Percentiles rank a stretch among this genome's conserved stretches.
Conservation (phyloP, 2,329 filamentous ascomycete species). For the Xylariaceae sp. region DNA sequence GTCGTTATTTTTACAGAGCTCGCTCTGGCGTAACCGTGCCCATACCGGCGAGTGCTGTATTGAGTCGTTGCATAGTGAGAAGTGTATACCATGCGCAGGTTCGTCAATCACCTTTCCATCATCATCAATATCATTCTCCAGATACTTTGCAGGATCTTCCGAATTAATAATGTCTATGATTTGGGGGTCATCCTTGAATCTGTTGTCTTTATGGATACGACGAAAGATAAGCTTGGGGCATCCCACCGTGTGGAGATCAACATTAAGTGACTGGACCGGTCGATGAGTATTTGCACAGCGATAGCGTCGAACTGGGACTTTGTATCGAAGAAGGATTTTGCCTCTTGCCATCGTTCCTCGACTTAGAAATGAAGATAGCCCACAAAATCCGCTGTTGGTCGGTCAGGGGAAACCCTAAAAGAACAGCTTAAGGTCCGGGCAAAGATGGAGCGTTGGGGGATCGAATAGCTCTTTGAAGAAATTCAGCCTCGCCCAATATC, state of each 20-base stretch:
- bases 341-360: constrained; percentile 2
- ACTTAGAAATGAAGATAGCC: neutral
- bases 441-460: too few relatives aligned
- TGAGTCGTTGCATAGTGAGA: constrained; percentile 9
- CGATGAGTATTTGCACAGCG: constrained; percentile 18
- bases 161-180: too few relatives aligned
- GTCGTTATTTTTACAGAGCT: constrained; percentile 8
- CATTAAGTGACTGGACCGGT: constrained; percentile 23
- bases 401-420: too few relatives aligned
- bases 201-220: constrained; percentile 17
- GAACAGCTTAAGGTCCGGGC: too few relatives aligned
- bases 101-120: constrained; percentile 10
- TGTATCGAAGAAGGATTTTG: neutral
- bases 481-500: too few relatives aligned
- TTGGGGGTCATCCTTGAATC: constrained; percentile 19
- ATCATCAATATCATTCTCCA: constrained; percentile 16
- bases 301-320: constrained; percentile 24
- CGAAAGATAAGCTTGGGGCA: constrained; percentile 18
- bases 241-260: constrained; percentile 10
- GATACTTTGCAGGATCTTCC: constrained; percentile 4
- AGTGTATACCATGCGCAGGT: constrained; percentile 25
- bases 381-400: neutral
- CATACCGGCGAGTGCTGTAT: constrained; percentile 21
- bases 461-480: too few relatives aligned
- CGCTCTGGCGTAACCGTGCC: constrained; percentile 17